Base-by-base conservation (phyloP, 768 basidiomycete species). In the Mycena pura region DNA sequence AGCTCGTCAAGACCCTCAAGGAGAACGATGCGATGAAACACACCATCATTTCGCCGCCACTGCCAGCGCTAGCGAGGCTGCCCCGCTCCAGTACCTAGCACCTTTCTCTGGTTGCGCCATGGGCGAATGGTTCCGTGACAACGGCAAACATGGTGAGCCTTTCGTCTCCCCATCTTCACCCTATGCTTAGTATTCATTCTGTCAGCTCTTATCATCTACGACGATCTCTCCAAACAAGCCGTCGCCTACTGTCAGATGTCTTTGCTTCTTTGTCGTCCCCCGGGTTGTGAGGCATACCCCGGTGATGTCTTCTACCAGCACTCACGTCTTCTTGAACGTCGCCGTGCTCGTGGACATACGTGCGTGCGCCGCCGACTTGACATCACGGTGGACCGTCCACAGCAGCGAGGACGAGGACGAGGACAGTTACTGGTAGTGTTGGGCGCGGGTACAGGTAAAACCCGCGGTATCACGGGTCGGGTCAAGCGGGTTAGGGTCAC, bases 91-190 rank as follows among this genome's bases (percentile, higher is more conserved):
- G 77, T 99, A 98, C 82, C 92, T 99, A 71, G 96, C 96, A n/a
- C n/a, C n/a, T 68, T 99, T 99, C 93, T 96, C 96, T 69, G 96
- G 96, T 67, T 96, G 94, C 80, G 97, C 96, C 72, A 99, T 99
- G 95, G 96, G 96, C 77, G 97, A 99, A 83, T 99, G 96, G 96
- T 99, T 99, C 96, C 93, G 95, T 82, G 96, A 99, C 82, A 99
- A 99, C 77, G 96, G 95, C 83, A 97, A 96, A 83, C 96, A 99
- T 79, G 95, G n/a, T n/a, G n/a, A n/a, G n/a, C n/a, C n/a, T n/a
- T n/a, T n/a, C n/a, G n/a, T n/a, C n/a, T n/a, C n/a, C n/a, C n/a
- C n/a, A n/a, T n/a, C n/a, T n/a, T n/a, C n/a, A n/a, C n/a, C n/a
- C n/a, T n/a, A n/a, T n/a, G n/a, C n/a, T n/a, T n/a, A n/a, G n/a